Percentiles rank a stretch among this genome's conserved stretches.
Conservation (phyloP, 208 protist species). For the Trypanosoma vivax region DNA sequence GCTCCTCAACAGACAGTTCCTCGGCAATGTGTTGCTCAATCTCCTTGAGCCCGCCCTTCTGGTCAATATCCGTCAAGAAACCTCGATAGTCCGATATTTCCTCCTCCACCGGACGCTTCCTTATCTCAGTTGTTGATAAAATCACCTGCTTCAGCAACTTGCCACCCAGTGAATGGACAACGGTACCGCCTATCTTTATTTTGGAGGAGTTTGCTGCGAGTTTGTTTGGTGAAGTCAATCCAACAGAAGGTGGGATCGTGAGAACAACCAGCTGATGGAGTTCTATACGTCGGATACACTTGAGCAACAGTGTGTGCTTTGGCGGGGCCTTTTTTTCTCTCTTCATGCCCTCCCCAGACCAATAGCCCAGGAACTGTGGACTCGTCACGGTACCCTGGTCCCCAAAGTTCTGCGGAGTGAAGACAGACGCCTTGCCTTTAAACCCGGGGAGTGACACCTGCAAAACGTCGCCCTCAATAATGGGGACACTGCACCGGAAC, state of each 20-base stretch:
- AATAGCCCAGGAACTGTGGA: slow-evolving; percentile 61
- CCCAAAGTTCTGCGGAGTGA: slow-evolving; percentile 32
- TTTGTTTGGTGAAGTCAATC: slow-evolving; percentile 58
- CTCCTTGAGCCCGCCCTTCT: slow-evolving; percentile 27
- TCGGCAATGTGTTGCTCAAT: slow-evolving; percentile 41
- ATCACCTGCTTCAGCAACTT: slow-evolving; percentile 62
- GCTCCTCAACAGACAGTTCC: slow-evolving; percentile 60
- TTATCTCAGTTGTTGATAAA: slow-evolving; percentile 46
- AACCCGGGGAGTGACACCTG: slow-evolving; percentile 63
- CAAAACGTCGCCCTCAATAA: slow-evolving; percentile 54
- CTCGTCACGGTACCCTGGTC: slow-evolving; percentile 11
- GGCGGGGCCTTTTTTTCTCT: slow-evolving; percentile 37
- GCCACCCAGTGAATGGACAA: slow-evolving; percentile 34
- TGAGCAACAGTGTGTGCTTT: slow-evolving; percentile 65
- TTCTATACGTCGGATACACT: slow-evolving; percentile 46
- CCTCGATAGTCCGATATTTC: slow-evolving; percentile 62
- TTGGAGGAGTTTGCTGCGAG: slow-evolving; percentile 63
- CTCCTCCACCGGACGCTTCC: slow-evolving; percentile 57
- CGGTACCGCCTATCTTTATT: slow-evolving; percentile 68
- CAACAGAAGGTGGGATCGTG: slow-evolving; percentile 36
- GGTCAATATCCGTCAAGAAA: slow-evolving; percentile 26
- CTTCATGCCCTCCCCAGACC: slow-evolving; percentile 58
- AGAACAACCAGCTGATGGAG: slow-evolving; percentile 47
- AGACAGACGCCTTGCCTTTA: slow-evolving; percentile 34
- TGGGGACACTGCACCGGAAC: slow-evolving; percentile 55